phyloP scores from a whole-genome alignment of 345 rosid genomes.

The Orychophragmus violaceus region DNA sequence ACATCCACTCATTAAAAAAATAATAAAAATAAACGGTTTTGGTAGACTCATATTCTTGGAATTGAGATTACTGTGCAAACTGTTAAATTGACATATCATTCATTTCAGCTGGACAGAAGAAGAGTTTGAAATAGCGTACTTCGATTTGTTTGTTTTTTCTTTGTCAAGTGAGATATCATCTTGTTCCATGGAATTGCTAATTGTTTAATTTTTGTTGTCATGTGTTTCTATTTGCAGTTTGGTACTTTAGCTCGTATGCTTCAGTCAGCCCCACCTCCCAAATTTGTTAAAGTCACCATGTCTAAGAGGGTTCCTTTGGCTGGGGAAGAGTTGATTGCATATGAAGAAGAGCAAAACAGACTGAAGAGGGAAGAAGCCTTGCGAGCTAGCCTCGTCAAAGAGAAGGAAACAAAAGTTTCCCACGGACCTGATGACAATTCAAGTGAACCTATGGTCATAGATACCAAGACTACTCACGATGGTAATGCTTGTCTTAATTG shows the following conservation, averaged over 20 bases:
- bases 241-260: slow-evolving; percentile 96
- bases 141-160: background rate
- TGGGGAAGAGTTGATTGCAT: slow-evolving; percentile 94
- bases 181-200: background rate
- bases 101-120: background rate
- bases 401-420: slow-evolving; percentile 72
- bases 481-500: slow-evolving; percentile 38
- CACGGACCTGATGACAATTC: slow-evolving; percentile 47
- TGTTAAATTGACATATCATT: background rate
- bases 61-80: background rate
- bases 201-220: background rate
- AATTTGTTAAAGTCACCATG: slow-evolving; percentile 89
- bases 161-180: background rate
- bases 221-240: slow-evolving; percentile 47
- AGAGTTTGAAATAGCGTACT: background rate
- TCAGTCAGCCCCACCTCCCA: slow-evolving; percentile 98
- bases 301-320: slow-evolving; percentile 95
- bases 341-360: slow-evolving; percentile 94
- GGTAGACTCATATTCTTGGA: background rate
- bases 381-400: slow-evolving; percentile 75
- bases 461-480: slow-evolving; percentile 52
- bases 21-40: background rate
- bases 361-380: slow-evolving; percentile 84
- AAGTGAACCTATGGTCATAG: slow-evolving; percentile 81
- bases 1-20: background rate